Evolutionary conservation across 768 basidiomycete species (phyloP).

Genomic region (Hygrocybe coccinea): DNA sequence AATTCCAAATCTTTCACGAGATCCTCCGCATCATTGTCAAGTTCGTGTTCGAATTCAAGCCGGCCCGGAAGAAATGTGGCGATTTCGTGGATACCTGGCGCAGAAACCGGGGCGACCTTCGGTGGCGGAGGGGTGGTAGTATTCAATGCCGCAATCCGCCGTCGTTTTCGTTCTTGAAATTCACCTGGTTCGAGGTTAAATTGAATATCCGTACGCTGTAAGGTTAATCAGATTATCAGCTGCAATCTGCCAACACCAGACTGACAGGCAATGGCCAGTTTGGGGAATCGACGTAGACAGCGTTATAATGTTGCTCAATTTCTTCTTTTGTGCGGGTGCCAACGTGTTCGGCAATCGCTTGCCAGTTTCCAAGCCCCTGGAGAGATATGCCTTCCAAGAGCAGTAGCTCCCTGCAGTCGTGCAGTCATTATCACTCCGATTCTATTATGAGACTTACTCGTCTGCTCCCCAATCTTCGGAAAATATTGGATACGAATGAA

Average conservation of each 20-base stretch:
- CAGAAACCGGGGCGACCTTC: constrained; percentile 79
- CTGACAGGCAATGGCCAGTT: constrained; percentile 76
- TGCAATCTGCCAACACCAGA: constrained; percentile 1
- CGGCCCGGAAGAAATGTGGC: constrained; percentile 91
- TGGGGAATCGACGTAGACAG: constrained; percentile 73
- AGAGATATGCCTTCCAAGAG: constrained; percentile 82
- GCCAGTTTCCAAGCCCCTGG: constrained; percentile 95
- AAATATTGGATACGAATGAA: constrained; percentile 96
- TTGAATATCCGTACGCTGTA: constrained; percentile 48
- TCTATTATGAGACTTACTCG: constrained; percentile 54
- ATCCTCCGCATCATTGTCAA: constrained; percentile 96
- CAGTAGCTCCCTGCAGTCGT: constrained; percentile 66
- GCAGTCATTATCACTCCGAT: not conserved
- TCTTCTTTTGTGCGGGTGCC: constrained; percentile 93
- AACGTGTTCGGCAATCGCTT: constrained; percentile 90
- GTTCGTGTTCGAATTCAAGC: constrained; percentile 96
- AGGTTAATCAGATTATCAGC: constrained; percentile 23
- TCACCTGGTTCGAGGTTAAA: constrained; percentile 75
- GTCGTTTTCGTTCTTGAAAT: constrained; percentile 86
- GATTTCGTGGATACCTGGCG: constrained; percentile 88
- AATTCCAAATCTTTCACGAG: constrained; percentile 95
- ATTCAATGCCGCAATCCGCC: constrained; percentile 79
- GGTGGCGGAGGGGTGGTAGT: constrained; percentile 50
- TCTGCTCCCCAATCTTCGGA: constrained; percentile 96
- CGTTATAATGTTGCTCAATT: constrained; percentile 82